Evolutionary conservation across 2,329 filamentous ascomycete species (phyloP), one percentile per base, ranked within the genome.

Genomic region (Alternaria sp.): DNA sequence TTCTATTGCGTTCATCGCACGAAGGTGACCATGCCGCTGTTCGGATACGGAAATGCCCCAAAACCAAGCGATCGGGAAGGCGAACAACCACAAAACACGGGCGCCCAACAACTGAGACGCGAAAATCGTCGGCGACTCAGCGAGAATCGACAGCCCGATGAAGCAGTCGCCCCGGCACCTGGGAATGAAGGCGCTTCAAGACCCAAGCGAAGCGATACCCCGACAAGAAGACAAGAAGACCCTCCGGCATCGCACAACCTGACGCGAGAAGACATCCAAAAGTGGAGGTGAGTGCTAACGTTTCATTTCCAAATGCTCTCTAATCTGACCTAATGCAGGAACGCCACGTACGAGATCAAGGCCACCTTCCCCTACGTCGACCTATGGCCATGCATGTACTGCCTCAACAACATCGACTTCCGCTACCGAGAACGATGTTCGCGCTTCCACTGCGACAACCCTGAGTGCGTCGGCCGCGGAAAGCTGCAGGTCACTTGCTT

Each of bases 331-430:
- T 1, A 13, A n/a, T 8, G 12, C 5, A 62, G 60, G 32, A 32
- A 45, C 13, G 13, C 28, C 1, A 40, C 28, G 19, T 23, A 28
- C 17, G 30, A 50, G 5, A 32, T 32, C 17, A 55, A 49, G 17
- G 8, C 32, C 23, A 60, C 26, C 11, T 45, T 46, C 1, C 15
- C n/a, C 8, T 40, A 19, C 28, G 23, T 52, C 9, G 19, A 47
- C 4, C 10, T 32, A n/a, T 64, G 61, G 61, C 57, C 61, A 2
- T 64, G 61, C 46, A 64, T 64, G 57, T 64, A 64, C 23, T 64
- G 61, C 13, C 43, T 25, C 5, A 21, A 3, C 2, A 32, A 23
- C 17, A 52, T 57, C 13, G 57, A 60, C 13, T 23, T 30, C 13
- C 12, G 5, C 11, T 7, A 30, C 12, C 40, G 25, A 21, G 32